Evolutionary conservation across 148 eudicot species (phyloP).

Genomic region (Polygonum maritimum): DNA sequence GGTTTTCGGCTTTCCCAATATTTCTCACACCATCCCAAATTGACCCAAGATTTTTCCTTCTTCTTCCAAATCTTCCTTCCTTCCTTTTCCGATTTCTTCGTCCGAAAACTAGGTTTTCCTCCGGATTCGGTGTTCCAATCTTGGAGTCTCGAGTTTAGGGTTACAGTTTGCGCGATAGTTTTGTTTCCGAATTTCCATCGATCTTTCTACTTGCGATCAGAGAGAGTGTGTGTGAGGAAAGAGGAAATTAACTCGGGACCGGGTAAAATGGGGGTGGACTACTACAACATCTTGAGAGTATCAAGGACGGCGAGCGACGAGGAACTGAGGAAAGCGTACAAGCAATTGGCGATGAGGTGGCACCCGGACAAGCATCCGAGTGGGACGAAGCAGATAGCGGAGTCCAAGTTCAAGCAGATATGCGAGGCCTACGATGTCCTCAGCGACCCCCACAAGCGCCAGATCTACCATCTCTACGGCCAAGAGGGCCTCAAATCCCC

Average conservation of each 20-base stretch:
- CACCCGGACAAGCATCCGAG: slow-evolving; percentile 85
- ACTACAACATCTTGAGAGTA: slow-evolving; percentile 41
- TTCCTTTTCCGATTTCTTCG: neutral
- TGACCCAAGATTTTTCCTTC: neutral
- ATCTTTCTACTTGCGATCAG: too few species aligned
- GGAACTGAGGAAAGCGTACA: slow-evolving; percentile 68
- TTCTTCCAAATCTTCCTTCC: neutral
- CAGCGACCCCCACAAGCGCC: slow-evolving; percentile 58
- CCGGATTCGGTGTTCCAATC: neutral
- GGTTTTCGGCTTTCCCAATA: neutral
- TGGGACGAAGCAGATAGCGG: slow-evolving; percentile 38
- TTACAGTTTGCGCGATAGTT: neutral
- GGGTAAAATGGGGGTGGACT: slow-evolving; percentile 56
- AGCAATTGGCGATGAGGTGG: slow-evolving; percentile 83
- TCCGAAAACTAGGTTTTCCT: neutral
- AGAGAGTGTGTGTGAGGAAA: neutral
- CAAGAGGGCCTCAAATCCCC: slow-evolving; percentile 48
- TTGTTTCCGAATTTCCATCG: neutral
- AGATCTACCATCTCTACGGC: slow-evolving; percentile 73
- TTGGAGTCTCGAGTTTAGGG: neutral
- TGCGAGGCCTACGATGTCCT: slow-evolving; percentile 87
- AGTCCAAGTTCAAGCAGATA: slow-evolving; percentile 82
- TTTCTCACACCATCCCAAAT: neutral
- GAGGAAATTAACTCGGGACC: neutral
- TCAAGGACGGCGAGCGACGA: slow-evolving; percentile 23